Conservation (phyloP, 139 green algal species). For the Tetradesmus obliquus region DNA sequence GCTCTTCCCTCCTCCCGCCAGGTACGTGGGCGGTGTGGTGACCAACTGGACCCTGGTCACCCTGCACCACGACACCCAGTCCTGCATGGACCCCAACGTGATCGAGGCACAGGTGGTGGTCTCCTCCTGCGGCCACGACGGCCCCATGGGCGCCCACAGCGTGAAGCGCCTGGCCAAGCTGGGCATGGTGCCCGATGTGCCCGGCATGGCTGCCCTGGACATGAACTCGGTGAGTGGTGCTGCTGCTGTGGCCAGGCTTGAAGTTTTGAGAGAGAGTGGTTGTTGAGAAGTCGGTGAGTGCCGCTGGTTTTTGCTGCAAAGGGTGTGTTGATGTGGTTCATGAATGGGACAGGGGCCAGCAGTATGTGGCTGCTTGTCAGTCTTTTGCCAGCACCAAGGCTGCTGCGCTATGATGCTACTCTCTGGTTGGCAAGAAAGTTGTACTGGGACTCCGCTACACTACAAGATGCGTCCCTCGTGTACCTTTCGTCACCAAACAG, state of each 20-base stretch:
- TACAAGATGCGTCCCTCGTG: too few species aligned
- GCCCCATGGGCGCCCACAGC: slow-evolving; percentile 90
- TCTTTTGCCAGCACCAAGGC: too few species aligned
- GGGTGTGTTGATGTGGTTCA: background rate
- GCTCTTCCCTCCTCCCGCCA: background rate
- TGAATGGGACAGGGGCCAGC: background rate
- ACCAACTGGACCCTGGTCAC: slow-evolving; percentile 99
- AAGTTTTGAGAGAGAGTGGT: background rate
- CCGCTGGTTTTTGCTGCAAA: background rate
- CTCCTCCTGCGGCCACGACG: slow-evolving; percentile 93
- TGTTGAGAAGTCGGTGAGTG: background rate
- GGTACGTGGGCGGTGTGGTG: slow-evolving; percentile 79
- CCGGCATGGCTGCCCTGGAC: slow-evolving; percentile 97
- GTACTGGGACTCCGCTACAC: too few species aligned
- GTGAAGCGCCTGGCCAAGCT: slow-evolving; percentile 94
- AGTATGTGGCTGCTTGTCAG: too few species aligned
- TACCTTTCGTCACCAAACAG: too few species aligned
- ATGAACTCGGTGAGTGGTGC: slow-evolving; percentile 85
- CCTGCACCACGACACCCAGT: slow-evolving; percentile 97
- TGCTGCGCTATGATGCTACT: too few species aligned
- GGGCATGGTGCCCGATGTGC: slow-evolving; percentile 86
- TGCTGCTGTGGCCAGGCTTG: background rate
- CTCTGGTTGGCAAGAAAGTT: too few species aligned
- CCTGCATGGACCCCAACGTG: slow-evolving; percentile 98
- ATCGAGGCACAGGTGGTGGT: slow-evolving; percentile 90